These are phyloP conservation scores for Casuarina glauca DNA, from an alignment of 306 rosid species.

Conservation along the genomic window DNA sequence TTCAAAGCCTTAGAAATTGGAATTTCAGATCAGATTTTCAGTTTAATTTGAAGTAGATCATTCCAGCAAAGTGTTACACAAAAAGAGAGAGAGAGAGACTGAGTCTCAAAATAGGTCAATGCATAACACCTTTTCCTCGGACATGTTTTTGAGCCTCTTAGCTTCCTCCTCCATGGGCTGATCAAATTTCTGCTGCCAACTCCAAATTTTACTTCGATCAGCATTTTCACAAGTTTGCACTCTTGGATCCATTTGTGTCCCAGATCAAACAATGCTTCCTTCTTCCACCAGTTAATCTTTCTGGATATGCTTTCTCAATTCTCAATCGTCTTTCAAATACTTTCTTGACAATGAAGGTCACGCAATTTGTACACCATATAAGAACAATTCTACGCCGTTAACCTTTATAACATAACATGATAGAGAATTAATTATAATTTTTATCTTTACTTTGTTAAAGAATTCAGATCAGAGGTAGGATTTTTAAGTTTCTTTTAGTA, in stretches of 20 bases:
- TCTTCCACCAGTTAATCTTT: conserved; percentile 5
- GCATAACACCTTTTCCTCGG: conserved; percentile 3
- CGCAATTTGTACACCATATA: not conserved
- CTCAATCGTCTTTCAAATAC: not conserved
- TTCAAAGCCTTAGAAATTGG: not conserved
- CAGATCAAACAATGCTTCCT: not conserved
- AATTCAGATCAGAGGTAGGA: not conserved
- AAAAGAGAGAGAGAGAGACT: conserved; percentile 11
- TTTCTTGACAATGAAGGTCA: not conserved
- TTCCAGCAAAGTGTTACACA: not conserved
- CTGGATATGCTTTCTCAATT: not conserved
- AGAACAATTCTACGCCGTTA: not conserved
- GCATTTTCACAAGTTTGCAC: not conserved
- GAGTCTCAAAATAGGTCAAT: not conserved
- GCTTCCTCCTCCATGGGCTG: conserved; percentile 35
- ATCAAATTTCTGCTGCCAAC: conserved; percentile 19
- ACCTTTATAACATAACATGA: not conserved
- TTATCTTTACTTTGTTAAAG: not conserved
- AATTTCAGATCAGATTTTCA: not conserved
- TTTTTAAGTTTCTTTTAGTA: not conserved
- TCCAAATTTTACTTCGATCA: conserved; percentile 8
- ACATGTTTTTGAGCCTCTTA: conserved; percentile 14
- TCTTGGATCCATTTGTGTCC: conserved; percentile 1
- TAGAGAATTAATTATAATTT: not conserved
- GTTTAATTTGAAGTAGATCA: not conserved